Base-by-base conservation (phyloP, 176 grass and related monocot species). In the Secale cereale region DNA sequence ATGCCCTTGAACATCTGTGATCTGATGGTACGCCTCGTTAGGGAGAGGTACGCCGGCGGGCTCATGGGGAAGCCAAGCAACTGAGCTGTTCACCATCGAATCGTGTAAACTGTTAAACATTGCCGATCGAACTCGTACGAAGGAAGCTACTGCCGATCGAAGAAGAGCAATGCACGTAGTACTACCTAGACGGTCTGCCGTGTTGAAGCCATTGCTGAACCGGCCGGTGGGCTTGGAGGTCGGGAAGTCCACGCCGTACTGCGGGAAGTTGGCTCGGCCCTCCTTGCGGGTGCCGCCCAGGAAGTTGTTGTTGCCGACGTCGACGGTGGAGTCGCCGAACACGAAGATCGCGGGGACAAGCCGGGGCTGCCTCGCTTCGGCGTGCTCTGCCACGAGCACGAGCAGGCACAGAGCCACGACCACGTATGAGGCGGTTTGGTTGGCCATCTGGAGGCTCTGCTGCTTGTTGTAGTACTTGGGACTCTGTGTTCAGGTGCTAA, bases 191-290 rank as follows among this genome's bases (percentile, higher is more conserved):
- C 89, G 79, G 36, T 98, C 96, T 17, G 92, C 85, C 29, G 86
- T 92, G 81, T 96, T 96, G 81, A 87, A 89, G 33, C 97, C 97
- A 17, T 98, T 98, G 87, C 93, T 99, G 84, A 99, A 99, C 78
- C 93, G 82, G 0, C 93, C 90, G 17, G 97, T 98, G 7, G 96
- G 91, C 33, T 64, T 77, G 11, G 77, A 69, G 3, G 50, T 6
- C 22, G 91, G 88, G 70, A 98, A 92, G 87, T 98, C 97, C 22
- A 98, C 48, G 72, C 93, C 97, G 45, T 95, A 87, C 8, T 82
- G 88, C 1, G 91, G 89, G 22, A 88, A 98, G 74, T 99, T 96
- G 16, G 93, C 91, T 52, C 74, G 91, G 32, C 78, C 89, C 52
- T 4, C 78, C 26, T 56, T 89, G 11, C 22, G 71, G 8, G 71